Evolutionary conservation across 768 basidiomycete species (phyloP), one percentile per base, ranked within the genome.

Genomic region (Podaxis carcinomalis): DNA sequence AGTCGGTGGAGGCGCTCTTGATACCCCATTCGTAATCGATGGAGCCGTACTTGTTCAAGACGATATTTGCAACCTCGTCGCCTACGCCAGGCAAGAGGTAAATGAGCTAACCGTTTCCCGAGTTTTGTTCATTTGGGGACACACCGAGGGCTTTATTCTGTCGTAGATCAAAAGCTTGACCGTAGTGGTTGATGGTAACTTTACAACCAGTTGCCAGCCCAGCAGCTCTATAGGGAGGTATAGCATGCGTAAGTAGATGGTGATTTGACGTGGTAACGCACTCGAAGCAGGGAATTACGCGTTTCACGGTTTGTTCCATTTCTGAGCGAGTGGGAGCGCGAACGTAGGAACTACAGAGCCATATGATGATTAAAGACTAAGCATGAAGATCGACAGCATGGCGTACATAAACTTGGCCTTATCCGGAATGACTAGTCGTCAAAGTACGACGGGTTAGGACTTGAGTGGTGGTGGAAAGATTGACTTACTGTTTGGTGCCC

Each of bases 201-300:
- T 77, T 73, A 62, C 89, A 90, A 2, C 80, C 86, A 0, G 90
- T 88, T 1, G 90, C 88, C 6, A 83, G 71, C 1, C 81, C 86
- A 1, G 87, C 87, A 2, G 87, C 89, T 57, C 89, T 90, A 64
- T 5, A 39, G 7, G 13, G 21, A 32, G n/a, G 52, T 9, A 59
- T 37, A 44, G 36, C 40, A n/a, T 36, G 42, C 21, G 42, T 9
- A 1, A 27, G 32, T 11, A 21, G 37, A 50, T n/a, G 54, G 1
- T 5, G 25, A 53, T 16, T 16, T 50, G 11, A 6, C 32, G 46
- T 27, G 25, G 16, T 2, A 7, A 74, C 84, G 56, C 62, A 90
- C 89, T 87, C 77, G 73, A 92, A 91, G 69, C 92, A 94, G 0
- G 85, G 82, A 11, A 78, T 74, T 5, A 92, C 85, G 25, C 89